phyloP scores from a whole-genome alignment of 208 protist genomes.

The Acanthamoeba lenticulata region DNA sequence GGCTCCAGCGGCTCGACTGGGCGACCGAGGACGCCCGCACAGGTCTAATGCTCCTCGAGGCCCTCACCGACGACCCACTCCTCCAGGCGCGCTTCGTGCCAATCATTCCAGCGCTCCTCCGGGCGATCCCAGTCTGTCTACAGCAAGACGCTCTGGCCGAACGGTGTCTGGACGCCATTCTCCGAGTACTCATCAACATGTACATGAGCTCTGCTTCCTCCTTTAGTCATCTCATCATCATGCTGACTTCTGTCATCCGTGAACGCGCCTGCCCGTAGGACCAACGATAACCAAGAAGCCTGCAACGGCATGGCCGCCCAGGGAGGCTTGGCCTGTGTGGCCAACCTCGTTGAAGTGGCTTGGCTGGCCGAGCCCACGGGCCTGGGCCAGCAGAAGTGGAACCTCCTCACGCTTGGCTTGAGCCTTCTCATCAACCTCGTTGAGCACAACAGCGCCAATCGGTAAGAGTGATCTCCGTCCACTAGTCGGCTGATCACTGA shows the following conservation, averaged over 20 bases:
- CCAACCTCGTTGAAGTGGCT: not conserved
- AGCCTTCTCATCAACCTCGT: conserved; percentile 25
- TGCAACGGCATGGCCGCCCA: not conserved
- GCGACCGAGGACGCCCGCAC: not conserved
- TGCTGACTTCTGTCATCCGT: not conserved
- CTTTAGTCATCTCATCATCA: not conserved
- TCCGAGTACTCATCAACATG: conserved; percentile 20
- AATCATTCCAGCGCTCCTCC: not conserved
- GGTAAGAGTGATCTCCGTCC: not conserved
- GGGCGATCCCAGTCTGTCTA: not conserved
- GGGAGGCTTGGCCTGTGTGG: not conserved
- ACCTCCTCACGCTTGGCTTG: not conserved
- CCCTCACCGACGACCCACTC: not conserved
- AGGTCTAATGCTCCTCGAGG: not conserved
- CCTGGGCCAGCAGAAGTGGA: conserved; percentile 14
- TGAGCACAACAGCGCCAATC: not conserved
- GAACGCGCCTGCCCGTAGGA: not conserved
- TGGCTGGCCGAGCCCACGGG: not conserved
- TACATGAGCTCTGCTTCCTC: not conserved
- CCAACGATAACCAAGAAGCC: not conserved
- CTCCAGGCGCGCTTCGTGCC: not conserved
- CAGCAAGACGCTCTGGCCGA: not conserved
- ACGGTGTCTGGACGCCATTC: not conserved
- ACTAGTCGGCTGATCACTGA: not conserved
- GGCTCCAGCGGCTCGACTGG: not conserved